Evolutionary conservation across 2,329 filamentous ascomycete genomes (phyloP).

Genomic region (Calonectria fujianensis): DNA sequence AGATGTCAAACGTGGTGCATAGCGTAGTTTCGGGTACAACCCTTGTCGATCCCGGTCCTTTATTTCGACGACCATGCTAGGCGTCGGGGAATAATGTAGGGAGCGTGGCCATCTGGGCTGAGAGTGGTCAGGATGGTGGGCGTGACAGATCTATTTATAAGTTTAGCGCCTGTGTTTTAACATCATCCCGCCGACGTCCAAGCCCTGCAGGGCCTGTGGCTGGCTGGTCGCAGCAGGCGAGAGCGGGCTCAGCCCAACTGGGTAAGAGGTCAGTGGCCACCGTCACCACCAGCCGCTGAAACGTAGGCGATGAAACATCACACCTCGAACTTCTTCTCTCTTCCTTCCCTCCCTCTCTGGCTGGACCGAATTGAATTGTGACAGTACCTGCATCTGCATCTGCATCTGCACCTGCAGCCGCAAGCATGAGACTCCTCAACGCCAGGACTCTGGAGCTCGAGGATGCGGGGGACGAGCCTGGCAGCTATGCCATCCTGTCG

Average conservation of each 20-base stretch:
- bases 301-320: constrained; percentile 37
- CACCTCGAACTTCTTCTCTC: constrained; percentile 16
- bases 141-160: constrained; percentile 34
- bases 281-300: constrained; percentile 38
- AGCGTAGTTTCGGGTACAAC: constrained; percentile 32
- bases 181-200: constrained; percentile 16
- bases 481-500: constrained; percentile 53
- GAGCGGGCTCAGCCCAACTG: constrained; percentile 35
- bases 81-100: constrained; percentile 22
- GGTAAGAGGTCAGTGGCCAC: constrained; percentile 41
- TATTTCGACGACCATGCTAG: constrained; percentile 32
- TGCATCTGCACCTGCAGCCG: constrained; percentile 5
- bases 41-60: constrained; percentile 29
- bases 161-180: neutral
- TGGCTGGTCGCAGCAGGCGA: neutral
- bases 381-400: constrained; percentile 9
- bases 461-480: constrained; percentile 42
- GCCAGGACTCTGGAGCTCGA: constrained; percentile 54
- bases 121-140: constrained; percentile 24
- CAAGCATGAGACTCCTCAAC: constrained; percentile 54
- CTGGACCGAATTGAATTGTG: constrained; percentile 34
- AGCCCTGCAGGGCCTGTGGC: constrained; percentile 5
- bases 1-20: constrained; percentile 19
- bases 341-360: constrained; percentile 13
- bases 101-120: constrained; percentile 3